Evolutionary conservation across 371 early-diverging fungal genomes (phyloP).

Genomic region (Mortierella sp.): DNA sequence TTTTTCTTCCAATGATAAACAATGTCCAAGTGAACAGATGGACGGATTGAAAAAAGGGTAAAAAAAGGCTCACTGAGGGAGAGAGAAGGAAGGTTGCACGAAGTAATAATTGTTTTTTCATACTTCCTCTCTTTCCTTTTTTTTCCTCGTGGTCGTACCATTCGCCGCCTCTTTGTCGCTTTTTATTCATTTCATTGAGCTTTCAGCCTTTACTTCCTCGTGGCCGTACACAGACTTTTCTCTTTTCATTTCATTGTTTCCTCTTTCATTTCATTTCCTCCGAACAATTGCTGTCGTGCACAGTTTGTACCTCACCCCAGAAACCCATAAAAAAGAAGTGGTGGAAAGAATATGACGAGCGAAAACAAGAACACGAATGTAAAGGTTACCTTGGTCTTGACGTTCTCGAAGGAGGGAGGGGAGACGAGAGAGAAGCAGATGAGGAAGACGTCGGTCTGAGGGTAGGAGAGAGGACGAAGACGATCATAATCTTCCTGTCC

Average conservation of each 20-base stretch:
- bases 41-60: not conserved
- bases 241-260: not conserved
- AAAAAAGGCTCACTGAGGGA: not conserved
- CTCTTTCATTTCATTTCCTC: too few species aligned
- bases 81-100: not conserved
- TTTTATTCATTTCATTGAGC: not conserved
- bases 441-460: constrained; percentile 94
- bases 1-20: not conserved
- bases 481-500: constrained; percentile 99
- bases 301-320: not conserved
- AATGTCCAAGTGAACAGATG: not conserved
- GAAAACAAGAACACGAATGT: not conserved
- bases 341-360: not conserved
- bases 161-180: not conserved
- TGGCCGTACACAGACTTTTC: not conserved
- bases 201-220: not conserved
- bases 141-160: not conserved
- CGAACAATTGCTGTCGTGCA: not conserved
- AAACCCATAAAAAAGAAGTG: not conserved
- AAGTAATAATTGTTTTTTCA: not conserved
- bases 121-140: not conserved
- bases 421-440: constrained; percentile 91
- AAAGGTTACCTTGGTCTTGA: constrained; percentile 77
- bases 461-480: constrained; percentile 94
- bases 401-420: constrained; percentile 95